Base-by-base conservation (phyloP, 345 rosid species). In the Sonneratia alba region DNA sequence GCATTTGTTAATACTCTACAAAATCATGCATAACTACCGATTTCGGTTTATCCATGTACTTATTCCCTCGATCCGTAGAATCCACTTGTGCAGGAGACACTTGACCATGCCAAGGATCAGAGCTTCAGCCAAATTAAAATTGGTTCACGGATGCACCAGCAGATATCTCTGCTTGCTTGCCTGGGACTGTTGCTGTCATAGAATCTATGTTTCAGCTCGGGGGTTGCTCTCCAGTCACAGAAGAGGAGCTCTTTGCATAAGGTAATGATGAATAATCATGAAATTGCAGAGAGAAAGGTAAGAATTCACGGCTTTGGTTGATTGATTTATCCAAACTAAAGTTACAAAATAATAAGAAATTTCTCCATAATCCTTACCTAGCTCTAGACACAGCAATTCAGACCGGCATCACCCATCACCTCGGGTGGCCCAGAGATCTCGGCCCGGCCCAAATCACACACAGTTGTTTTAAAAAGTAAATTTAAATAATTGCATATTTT, bases 201-300 rank as follows among this genome's bases (percentile, higher is more conserved):
- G 70, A 77, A 73, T 61, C 42, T 69, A 76, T 84, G 47, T 86
- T 82, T 69, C 74, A 57, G 74, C 71, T 82, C 8, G 67, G 57
- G 64, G 79, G 77, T 75, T 70, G 64, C 72, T 73, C 80, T 70
- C 59, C 85, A 43, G 78, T 86, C 72, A 84, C 90, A 73, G 81
- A 75, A 76, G 86, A 84, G 74, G 90, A 86, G 79, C 86, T 86
- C 21, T 77, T 84, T 27, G 74, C 78, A 82, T 73, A 84, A 83
- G 81, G 77, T 86, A 71, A 78, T 82, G 24, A 74, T 82, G 63
- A 82, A 81, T 72, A 75, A 77, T 70, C 56, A 72, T 34, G 85
- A 84, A 36, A 65, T 79, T 70, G 74, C 64, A 22, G 85, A 82
- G 45, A 82, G 77, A 79, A 56, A 27, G 0, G 32, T 27, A 27